Conservation (phyloP, 169 alveolate species). For the Eimeria falciformis region DNA sequence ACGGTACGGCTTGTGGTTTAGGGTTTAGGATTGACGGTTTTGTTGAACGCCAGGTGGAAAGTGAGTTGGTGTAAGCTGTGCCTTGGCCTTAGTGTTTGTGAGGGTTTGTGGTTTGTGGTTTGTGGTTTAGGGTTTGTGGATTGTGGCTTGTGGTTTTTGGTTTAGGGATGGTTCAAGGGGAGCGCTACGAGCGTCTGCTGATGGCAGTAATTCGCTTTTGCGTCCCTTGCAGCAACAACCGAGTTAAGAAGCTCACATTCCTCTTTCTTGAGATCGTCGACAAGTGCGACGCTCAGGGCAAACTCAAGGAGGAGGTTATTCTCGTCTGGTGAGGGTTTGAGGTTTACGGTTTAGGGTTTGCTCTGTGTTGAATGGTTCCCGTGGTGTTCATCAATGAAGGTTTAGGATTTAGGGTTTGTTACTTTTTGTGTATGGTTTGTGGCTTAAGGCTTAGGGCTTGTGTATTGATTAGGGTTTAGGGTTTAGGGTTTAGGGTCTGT, state of each 20-base stretch:
- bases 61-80: not conserved
- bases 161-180: constrained; percentile 63
- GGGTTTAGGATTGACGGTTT: constrained; percentile 26
- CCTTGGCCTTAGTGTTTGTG: not conserved
- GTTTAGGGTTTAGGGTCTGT: not conserved
- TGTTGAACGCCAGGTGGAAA: not conserved
- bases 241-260: constrained; percentile 92
- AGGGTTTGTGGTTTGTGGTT: not conserved
- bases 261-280: constrained; percentile 95
- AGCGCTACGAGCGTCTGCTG: constrained; percentile 48
- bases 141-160: too few species aligned
- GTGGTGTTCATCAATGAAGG: not conserved
- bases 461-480: too few species aligned
- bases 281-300: constrained; percentile 93
- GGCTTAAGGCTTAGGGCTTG: too few species aligned
- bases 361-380: not conserved
- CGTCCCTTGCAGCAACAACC: constrained; percentile 77
- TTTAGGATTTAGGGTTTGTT: too few species aligned
- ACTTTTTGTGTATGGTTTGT: too few species aligned
- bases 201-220: constrained; percentile 70
- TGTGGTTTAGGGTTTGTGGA: too few species aligned
- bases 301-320: constrained; percentile 95
- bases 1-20: constrained; percentile 12
- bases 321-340: constrained; percentile 88
- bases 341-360: not conserved